Conservation (phyloP, 2,329 filamentous ascomycete species). For the Metarhizium rileyi region DNA sequence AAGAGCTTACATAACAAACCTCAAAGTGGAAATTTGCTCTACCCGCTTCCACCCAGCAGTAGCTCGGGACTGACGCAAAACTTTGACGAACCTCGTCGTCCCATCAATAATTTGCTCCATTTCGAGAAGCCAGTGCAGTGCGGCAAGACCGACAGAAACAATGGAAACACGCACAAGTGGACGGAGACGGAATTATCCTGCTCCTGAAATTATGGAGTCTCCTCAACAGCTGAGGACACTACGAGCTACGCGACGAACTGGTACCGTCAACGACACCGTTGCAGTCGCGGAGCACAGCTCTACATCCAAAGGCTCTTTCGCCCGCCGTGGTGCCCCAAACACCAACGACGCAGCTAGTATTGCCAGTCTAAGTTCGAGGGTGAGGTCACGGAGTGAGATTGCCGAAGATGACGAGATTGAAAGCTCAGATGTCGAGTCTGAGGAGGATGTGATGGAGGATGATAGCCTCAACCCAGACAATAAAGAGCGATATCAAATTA, state of each 20-base stretch:
- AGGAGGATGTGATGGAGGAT: neutral
- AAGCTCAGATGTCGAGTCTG: neutral
- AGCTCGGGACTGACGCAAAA: neutral
- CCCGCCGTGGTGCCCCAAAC: slow-evolving; percentile 4
- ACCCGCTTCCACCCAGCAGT: neutral
- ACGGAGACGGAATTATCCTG: neutral
- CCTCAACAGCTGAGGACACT: too few relatives aligned
- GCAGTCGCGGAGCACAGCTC: neutral
- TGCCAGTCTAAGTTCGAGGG: neutral
- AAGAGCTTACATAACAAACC: neutral
- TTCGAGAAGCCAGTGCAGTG: neutral
- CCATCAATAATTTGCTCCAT: neutral
- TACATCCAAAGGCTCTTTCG: neutral
- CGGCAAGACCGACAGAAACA: neutral
- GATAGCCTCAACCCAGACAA: neutral
- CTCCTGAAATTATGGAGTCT: neutral
- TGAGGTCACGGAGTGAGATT: neutral
- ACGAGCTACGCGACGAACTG: neutral
- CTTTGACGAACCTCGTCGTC: neutral
- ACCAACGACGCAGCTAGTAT: neutral
- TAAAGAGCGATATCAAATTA: neutral
- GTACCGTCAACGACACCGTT: neutral
- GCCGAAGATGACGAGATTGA: neutral
- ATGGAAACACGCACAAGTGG: slow-evolving; percentile 1
- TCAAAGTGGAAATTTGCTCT: neutral